A percentile compares a stretch with the other conserved stretches of the same genome.
phyloP scores from a whole-genome alignment of 208 protist genomes.

The Endotrypanum monterogeii region DNA sequence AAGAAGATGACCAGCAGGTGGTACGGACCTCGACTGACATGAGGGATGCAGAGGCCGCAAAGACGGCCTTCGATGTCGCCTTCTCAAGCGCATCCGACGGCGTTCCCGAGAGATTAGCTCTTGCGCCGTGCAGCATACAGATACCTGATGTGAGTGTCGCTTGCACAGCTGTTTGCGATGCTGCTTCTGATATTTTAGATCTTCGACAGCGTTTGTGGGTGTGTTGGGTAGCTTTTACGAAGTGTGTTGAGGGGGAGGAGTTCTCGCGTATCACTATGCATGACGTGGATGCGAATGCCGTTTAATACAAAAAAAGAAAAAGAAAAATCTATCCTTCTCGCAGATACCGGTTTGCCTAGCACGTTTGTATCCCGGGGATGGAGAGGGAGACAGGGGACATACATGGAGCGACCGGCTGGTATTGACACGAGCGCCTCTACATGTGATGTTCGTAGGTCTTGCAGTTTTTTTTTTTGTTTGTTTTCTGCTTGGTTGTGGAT shows the following conservation, averaged over 20 bases:
- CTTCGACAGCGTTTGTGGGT: constrained; percentile 11
- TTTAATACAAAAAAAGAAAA: neutral
- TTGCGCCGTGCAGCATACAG: neutral
- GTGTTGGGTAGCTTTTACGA: constrained; percentile 15
- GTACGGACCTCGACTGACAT: neutral
- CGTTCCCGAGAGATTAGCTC: neutral
- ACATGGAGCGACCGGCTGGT: neutral
- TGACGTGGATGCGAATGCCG: constrained; percentile 17
- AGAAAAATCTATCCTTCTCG: neutral
- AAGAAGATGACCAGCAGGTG: neutral
- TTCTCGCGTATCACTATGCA: neutral
- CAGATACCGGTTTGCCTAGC: neutral
- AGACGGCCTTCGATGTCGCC: neutral
- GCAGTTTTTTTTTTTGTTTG: no score
- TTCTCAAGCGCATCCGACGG: neutral
- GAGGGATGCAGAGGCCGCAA: neutral
- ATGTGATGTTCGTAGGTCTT: no score
- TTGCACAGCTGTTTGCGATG: neutral
- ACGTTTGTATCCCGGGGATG: neutral
- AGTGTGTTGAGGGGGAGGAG: constrained; percentile 20
- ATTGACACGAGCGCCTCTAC: no score
- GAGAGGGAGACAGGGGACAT: neutral
- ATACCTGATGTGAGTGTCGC: neutral
- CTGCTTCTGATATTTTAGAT: neutral
- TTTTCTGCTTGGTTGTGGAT: no score